A percentile compares a stretch with the other conserved stretches of the same genome.
phyloP scores from a whole-genome alignment of 352 stramenopile species.

The Phytopythium delawarense region DNA sequence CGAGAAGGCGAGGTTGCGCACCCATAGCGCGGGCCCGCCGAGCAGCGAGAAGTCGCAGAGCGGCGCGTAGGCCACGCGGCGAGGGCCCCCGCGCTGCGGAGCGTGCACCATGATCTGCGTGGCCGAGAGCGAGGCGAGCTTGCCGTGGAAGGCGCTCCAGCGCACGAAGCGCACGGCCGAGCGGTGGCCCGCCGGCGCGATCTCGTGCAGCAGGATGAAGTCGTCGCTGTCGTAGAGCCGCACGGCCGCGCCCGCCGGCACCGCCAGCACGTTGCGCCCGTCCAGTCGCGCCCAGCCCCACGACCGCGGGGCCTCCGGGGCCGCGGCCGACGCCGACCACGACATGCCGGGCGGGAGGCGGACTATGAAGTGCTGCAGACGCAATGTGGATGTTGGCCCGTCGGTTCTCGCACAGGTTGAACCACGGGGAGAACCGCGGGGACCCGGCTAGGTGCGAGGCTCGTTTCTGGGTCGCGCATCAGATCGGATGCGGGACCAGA shows the following conservation, averaged over 20 bases:
- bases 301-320: constrained; percentile 24
- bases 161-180: constrained; percentile 57
- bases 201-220: constrained; percentile 70
- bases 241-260: constrained; percentile 64
- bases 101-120: constrained; percentile 63
- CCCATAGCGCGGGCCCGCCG: constrained; percentile 4
- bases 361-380: too few relatives aligned
- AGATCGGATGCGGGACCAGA: too few relatives aligned
- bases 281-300: constrained; percentile 84
- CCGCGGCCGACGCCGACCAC: background rate
- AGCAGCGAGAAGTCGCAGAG: constrained; percentile 45
- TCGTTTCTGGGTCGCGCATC: too few relatives aligned
- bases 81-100: constrained; percentile 29
- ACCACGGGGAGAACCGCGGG: too few relatives aligned
- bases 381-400: too few relatives aligned
- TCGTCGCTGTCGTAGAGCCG: constrained; percentile 80
- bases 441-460: too few relatives aligned
- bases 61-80: constrained; percentile 38
- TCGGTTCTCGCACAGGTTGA: too few relatives aligned
- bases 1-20: constrained; percentile 64
- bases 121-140: constrained; percentile 67
- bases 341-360: background rate
- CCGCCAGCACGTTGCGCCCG: constrained; percentile 74
- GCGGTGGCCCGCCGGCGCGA: constrained; percentile 52
- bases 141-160: constrained; percentile 75